These are phyloP conservation scores for Spinacia oleracea DNA, from an alignment of 179 eudicot genomes.

Conservation along the genomic window DNA sequence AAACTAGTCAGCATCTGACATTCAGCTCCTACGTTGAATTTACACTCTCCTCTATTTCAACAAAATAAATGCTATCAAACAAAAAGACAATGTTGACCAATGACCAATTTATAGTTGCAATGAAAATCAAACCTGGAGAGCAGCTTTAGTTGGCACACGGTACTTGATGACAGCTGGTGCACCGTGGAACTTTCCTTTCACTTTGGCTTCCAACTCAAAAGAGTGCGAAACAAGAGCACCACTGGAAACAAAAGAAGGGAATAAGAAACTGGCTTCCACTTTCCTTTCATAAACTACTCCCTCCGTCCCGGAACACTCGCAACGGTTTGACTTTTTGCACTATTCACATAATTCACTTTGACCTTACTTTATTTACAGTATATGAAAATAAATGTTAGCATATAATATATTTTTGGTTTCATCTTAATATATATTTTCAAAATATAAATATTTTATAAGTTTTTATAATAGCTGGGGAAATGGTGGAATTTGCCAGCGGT, in stretches of 20 bases:
- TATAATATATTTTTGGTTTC: too few relatives aligned
- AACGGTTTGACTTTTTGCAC: too few relatives aligned
- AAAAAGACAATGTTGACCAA: not conserved
- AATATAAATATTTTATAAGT: too few relatives aligned
- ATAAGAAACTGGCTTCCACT: too few relatives aligned
- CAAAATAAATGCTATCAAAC: not conserved
- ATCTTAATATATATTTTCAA: too few relatives aligned
- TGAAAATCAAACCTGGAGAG: slow-evolving; percentile 62
- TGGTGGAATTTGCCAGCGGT: too few relatives aligned
- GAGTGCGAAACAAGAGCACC: slow-evolving; percentile 72
- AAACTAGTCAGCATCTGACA: not conserved
- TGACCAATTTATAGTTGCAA: not conserved
- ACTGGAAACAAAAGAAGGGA: slow-evolving; percentile 38
- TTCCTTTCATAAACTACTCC: slow-evolving; percentile 5
- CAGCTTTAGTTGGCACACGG: slow-evolving; percentile 86
- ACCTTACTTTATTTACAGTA: too few relatives aligned
- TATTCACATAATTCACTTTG: too few relatives aligned
- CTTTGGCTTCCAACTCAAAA: slow-evolving; percentile 75
- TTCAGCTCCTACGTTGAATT: not conserved
- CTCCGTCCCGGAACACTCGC: too few relatives aligned
- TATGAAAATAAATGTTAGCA: too few relatives aligned
- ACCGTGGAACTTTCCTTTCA: slow-evolving; percentile 63
- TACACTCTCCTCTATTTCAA: not conserved
- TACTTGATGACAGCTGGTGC: slow-evolving; percentile 77
- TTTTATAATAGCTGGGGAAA: too few relatives aligned